Conservation (phyloP, 768 basidiomycete genomes). For the Phaeotremella skinneri region DNA sequence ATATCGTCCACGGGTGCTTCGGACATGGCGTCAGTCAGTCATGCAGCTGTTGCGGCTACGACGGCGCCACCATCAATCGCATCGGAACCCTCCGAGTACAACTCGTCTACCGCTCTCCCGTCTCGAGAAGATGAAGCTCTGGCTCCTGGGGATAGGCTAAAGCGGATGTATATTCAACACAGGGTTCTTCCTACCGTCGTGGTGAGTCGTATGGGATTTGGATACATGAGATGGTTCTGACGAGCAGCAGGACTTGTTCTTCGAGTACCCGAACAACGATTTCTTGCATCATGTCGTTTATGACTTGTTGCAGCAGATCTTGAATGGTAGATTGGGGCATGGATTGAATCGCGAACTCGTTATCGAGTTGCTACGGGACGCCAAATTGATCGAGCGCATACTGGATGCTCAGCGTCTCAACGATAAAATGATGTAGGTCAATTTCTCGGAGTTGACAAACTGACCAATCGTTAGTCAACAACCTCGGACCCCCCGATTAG, state of each 20-base stretch:
- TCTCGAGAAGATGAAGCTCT: slow-evolving; percentile 17
- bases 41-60: slow-evolving; percentile 38
- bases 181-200: slow-evolving; percentile 72
- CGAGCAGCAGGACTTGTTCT: slow-evolving; percentile 77
- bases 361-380: slow-evolving; percentile 81
- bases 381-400: slow-evolving; percentile 75
- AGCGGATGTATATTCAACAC: slow-evolving; percentile 70
- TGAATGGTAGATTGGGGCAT: slow-evolving; percentile 76
- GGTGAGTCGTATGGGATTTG: slow-evolving; percentile 57
- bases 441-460: not conserved
- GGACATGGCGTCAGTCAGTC: slow-evolving; percentile 34
- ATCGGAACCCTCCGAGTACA: slow-evolving; percentile 10
- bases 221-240: not conserved
- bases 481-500: slow-evolving; percentile 61
- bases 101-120: slow-evolving; percentile 8
- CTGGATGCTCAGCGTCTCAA: slow-evolving; percentile 80
- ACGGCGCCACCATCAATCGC: slow-evolving; percentile 33
- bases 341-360: slow-evolving; percentile 81
- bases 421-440: slow-evolving; percentile 67
- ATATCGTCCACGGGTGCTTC: slow-evolving; percentile 24
- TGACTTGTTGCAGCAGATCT: slow-evolving; percentile 89
- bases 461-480: slow-evolving; percentile 58
- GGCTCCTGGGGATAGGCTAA: slow-evolving; percentile 69
- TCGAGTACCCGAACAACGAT: slow-evolving; percentile 95
- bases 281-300: slow-evolving; percentile 96